These are phyloP conservation scores for Elsinoe batatas DNA, from an alignment of 2,329 filamentous ascomycete species.

Conservation along the genomic window DNA sequence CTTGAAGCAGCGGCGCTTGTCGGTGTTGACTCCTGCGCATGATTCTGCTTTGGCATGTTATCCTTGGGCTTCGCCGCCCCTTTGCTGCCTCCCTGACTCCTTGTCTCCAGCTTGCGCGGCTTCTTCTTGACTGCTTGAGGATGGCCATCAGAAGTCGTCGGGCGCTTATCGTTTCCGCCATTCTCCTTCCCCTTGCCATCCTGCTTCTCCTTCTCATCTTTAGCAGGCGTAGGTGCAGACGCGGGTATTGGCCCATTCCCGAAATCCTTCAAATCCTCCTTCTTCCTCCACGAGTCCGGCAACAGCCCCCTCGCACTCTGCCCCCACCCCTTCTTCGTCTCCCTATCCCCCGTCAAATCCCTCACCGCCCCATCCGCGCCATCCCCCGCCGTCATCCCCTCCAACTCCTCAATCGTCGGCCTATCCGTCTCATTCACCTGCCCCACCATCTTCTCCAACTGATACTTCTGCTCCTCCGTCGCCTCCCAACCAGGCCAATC, in stretches of 20 bases:
- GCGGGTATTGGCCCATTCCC: background rate
- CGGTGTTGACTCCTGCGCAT: background rate
- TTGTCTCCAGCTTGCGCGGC: background rate
- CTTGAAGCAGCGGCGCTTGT: background rate
- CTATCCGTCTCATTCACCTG: conserved; percentile 28
- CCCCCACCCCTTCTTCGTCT: background rate
- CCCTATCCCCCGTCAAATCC: background rate
- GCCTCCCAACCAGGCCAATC: conserved; percentile 30
- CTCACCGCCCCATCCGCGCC: background rate
- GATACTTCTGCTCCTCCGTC: conserved; percentile 26
- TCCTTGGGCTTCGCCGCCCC: background rate
- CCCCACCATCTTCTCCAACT: conserved; percentile 30
- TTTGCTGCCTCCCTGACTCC: background rate
- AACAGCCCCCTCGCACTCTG: background rate
- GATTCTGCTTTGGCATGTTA: background rate
- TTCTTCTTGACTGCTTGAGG: background rate
- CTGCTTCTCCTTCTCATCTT: background rate
- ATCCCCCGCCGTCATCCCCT: conserved; percentile 25
- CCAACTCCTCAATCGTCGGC: conserved; percentile 26
- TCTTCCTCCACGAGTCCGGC: background rate
- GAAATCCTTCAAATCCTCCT: background rate
- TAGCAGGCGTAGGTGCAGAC: background rate
- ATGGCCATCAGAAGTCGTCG: background rate
- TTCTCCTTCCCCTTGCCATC: background rate
- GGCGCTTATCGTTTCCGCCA: background rate